Evolutionary conservation across 345 rosid species (phyloP).

Genomic region (Leavenworthia alabamica): DNA sequence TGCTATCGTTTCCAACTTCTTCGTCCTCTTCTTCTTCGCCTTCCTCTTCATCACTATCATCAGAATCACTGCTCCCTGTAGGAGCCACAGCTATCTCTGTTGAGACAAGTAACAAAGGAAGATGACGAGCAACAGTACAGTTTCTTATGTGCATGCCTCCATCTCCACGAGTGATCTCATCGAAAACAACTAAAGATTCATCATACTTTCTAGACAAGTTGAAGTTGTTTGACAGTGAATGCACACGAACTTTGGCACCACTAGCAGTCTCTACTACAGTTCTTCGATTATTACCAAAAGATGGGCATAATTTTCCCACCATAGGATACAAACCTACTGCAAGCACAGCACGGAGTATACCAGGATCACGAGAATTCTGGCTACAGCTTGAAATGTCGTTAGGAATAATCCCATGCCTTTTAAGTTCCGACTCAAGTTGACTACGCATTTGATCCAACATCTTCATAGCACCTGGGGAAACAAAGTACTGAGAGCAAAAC

Average conservation of each 20-base stretch:
- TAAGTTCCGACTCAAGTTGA: slow-evolving; percentile 69
- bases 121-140: slow-evolving; percentile 62
- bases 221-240: slow-evolving; percentile 57
- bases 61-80: slow-evolving; percentile 28
- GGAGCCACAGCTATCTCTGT: slow-evolving; percentile 83
- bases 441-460: slow-evolving; percentile 81
- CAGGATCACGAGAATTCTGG: slow-evolving; percentile 58
- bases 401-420: slow-evolving; percentile 56
- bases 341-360: slow-evolving; percentile 77
- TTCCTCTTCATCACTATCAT: slow-evolving; percentile 33
- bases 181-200: slow-evolving; percentile 56
- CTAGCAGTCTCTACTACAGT: slow-evolving; percentile 54
- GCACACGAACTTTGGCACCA: slow-evolving; percentile 69
- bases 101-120: slow-evolving; percentile 63
- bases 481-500: slow-evolving; percentile 73
- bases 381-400: slow-evolving; percentile 51
- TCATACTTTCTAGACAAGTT: slow-evolving; percentile 36
- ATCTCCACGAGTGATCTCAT: slow-evolving; percentile 87
- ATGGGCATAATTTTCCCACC: slow-evolving; percentile 61
- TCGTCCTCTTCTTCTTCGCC: slow-evolving; percentile 36
- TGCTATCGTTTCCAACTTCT: slow-evolving; percentile 38
- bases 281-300: slow-evolving; percentile 42
- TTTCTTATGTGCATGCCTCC: slow-evolving; percentile 67
- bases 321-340: slow-evolving; percentile 85
- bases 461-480: slow-evolving; percentile 63